These are phyloP conservation scores for Fusarium sp. DNA, from an alignment of 2,329 filamentous ascomycete species.

Conservation along the genomic window DNA sequence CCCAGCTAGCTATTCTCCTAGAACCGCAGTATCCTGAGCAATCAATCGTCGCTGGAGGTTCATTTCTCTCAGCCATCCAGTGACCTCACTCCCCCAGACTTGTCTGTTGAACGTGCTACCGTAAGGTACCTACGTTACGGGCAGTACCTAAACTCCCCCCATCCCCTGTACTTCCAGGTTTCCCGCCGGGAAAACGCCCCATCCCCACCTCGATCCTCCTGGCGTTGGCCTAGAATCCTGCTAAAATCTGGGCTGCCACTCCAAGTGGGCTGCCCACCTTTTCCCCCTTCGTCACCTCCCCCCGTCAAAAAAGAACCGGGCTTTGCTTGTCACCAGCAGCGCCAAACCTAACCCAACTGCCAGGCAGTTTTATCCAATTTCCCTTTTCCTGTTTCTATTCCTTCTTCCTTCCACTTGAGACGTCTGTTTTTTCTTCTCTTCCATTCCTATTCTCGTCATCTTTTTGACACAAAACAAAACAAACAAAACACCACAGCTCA, in stretches of 20 bases:
- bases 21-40: conserved; percentile 5
- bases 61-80: conserved; percentile 19
- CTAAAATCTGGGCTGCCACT: conserved; percentile 44
- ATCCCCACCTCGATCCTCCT: conserved; percentile 40
- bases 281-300: conserved; percentile 40
- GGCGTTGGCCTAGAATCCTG: conserved; percentile 46
- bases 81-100: conserved; percentile 36
- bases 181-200: conserved; percentile 38
- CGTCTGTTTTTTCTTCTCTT: conserved; percentile 18
- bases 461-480: conserved; percentile 18
- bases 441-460: conserved; percentile 12
- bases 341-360: conserved; percentile 17
- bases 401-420: conserved; percentile 1
- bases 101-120: conserved; percentile 5
- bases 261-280: conserved; percentile 45
- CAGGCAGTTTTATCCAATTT: conserved; percentile 40
- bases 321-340: conserved; percentile 43
- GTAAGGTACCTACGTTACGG: not conserved
- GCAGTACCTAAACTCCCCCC: conserved; percentile 9
- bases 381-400: conserved; percentile 34
- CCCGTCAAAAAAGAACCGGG: conserved; percentile 45
- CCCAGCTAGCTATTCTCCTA: conserved; percentile 2
- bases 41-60: conserved; percentile 12
- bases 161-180: conserved; percentile 38
- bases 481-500: conserved; percentile 6